phyloP scores from a whole-genome alignment of 2,329 filamentous ascomycete species.

The Dactylellina leptospora region DNA sequence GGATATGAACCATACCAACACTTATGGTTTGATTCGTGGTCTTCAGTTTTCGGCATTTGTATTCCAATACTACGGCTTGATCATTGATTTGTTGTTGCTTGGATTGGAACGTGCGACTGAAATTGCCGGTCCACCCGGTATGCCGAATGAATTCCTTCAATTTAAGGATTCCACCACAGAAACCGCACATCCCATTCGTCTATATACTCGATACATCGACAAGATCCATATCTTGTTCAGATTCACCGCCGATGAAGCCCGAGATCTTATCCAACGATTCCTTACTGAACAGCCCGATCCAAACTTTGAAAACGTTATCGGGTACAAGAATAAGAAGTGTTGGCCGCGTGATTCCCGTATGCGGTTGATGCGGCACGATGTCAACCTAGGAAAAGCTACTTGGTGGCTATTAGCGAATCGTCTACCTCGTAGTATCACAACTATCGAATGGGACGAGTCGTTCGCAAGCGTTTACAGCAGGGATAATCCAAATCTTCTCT shows the following conservation, averaged over 20 bases:
- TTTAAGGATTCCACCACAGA: slow-evolving; percentile 94
- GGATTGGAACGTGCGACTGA: slow-evolving; percentile 96
- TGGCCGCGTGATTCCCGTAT: slow-evolving; percentile 98
- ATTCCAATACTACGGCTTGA: slow-evolving; percentile 97
- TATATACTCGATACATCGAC: slow-evolving; percentile 98
- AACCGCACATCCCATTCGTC: slow-evolving; percentile 88
- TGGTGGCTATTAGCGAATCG: slow-evolving; percentile 99
- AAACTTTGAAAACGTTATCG: slow-evolving; percentile 99
- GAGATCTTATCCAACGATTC: slow-evolving; percentile 96
- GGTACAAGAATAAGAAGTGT: slow-evolving; percentile 99
- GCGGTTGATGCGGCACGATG: slow-evolving; percentile 98
- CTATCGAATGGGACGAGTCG: slow-evolving; percentile 98
- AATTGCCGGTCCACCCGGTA: slow-evolving; percentile 91
- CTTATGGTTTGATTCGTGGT: slow-evolving; percentile 97
- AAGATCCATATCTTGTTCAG: slow-evolving; percentile 98
- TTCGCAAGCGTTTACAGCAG: slow-evolving; percentile 98
- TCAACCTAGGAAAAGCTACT: slow-evolving; percentile 94
- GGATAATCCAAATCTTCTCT: slow-evolving; percentile 95
- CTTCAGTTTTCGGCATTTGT: slow-evolving; percentile 98
- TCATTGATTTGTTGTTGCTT: slow-evolving; percentile 89
- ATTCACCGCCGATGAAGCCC: slow-evolving; percentile 90
- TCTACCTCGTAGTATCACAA: slow-evolving; percentile 90
- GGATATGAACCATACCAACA: slow-evolving; percentile 99
- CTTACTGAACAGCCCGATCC: slow-evolving; percentile 97
- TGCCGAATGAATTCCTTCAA: slow-evolving; percentile 96